These are phyloP conservation scores for Vinca minor DNA, from an alignment of 257 asterid genomes.

Conservation along the genomic window DNA sequence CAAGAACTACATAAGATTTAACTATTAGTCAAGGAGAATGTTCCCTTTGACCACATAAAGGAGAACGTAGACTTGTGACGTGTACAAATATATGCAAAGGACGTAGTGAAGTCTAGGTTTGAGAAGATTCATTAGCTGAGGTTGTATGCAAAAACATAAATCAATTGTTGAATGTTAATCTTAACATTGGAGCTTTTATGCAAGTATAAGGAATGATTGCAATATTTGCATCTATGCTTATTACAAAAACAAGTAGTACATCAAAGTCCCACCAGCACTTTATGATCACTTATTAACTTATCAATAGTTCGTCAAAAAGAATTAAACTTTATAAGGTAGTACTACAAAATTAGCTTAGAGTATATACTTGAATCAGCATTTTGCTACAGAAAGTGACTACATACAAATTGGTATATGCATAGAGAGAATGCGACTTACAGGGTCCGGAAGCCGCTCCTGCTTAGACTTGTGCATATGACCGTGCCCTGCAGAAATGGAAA, in stretches of 20 bases:
- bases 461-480: conserved; percentile 33
- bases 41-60: not conserved
- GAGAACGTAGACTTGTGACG: not conserved
- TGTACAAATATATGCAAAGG: too few species aligned
- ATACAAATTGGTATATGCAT: too few species aligned
- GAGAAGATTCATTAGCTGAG: not conserved
- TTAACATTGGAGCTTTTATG: not conserved
- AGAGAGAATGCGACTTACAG: too few species aligned
- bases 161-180: not conserved
- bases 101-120: too few species aligned
- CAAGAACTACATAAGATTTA: conserved; percentile 9
- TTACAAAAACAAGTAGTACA: not conserved
- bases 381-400: not conserved
- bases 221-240: not conserved
- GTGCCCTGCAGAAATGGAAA: conserved; percentile 25
- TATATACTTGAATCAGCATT: not conserved
- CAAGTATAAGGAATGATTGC: not conserved
- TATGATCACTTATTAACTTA: too few species aligned
- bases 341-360: not conserved
- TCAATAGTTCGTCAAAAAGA: too few species aligned
- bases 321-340: too few species aligned
- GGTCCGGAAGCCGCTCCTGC: conserved; percentile 45
- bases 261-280: not conserved
- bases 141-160: not conserved
- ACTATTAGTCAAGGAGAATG: not conserved